Percentiles rank a stretch among this genome's conserved stretches.
These are phyloP conservation scores for Noccaea caerulescens DNA, from an alignment of 345 rosid species.

Conservation along the genomic window DNA sequence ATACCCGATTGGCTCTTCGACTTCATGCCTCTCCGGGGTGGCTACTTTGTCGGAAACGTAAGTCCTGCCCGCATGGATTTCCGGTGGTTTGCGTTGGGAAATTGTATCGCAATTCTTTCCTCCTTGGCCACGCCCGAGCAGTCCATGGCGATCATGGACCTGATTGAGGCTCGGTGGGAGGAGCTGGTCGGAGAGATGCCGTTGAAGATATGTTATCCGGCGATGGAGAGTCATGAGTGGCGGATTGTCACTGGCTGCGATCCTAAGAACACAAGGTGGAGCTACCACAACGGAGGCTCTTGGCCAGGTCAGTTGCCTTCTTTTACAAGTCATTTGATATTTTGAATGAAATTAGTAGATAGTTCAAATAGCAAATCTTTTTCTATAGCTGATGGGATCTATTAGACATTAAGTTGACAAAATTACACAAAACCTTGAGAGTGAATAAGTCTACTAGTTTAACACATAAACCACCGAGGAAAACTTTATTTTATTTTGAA, in stretches of 20 bases:
- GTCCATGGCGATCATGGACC: slow-evolving; percentile 71
- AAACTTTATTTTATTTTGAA: background rate
- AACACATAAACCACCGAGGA: background rate
- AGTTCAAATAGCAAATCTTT: background rate
- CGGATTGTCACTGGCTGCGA: slow-evolving; percentile 69
- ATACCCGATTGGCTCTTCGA: slow-evolving; percentile 74
- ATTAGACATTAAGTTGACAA: background rate
- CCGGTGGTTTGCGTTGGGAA: slow-evolving; percentile 69
- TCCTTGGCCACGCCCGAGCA: slow-evolving; percentile 68
- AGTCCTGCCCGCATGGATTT: slow-evolving; percentile 81
- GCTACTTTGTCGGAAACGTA: slow-evolving; percentile 71
- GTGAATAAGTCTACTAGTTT: background rate
- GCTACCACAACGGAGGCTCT: slow-evolving; percentile 76
- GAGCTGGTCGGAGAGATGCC: slow-evolving; percentile 80
- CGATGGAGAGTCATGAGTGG: slow-evolving; percentile 69
- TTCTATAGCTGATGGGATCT: background rate
- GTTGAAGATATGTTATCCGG: slow-evolving; percentile 61
- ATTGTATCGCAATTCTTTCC: slow-evolving; percentile 58
- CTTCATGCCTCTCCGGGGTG: slow-evolving; percentile 66
- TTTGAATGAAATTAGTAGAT: slow-evolving; percentile 1
- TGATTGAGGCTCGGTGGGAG: slow-evolving; percentile 73
- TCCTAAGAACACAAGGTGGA: slow-evolving; percentile 72
- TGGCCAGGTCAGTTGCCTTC: slow-evolving; percentile 65
- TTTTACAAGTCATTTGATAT: slow-evolving; percentile 7
- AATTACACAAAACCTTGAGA: background rate